A percentile compares a stretch with the other conserved stretches of the same genome.
These are phyloP conservation scores for Pseudozyma thailandica DNA, from an alignment of 1,284 basidiomycete genomes.

Conservation along the genomic window DNA sequence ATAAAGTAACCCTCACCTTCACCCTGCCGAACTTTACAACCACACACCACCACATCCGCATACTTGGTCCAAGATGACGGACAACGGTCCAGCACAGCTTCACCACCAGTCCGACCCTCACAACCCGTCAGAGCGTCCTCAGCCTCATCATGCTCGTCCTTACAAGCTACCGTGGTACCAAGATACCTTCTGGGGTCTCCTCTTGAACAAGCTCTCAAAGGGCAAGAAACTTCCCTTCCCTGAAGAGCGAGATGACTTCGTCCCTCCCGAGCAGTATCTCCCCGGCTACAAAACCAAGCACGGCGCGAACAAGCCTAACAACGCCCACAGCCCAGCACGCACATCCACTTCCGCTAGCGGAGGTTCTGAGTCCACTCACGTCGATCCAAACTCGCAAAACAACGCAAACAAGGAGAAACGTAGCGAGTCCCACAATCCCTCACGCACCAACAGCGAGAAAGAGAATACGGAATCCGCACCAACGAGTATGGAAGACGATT, in stretches of 20 bases:
- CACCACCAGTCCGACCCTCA: constrained; percentile 26
- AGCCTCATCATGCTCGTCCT: constrained; percentile 15
- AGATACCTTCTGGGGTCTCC: constrained; percentile 34
- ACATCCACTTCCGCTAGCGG: constrained; percentile 6
- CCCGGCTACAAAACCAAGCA: constrained; percentile 27
- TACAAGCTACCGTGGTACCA: constrained; percentile 42
- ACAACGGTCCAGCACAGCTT: constrained; percentile 10
- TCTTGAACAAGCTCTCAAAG: constrained; percentile 35
- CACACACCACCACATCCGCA: too few species aligned
- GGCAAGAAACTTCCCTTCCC: constrained; percentile 31
- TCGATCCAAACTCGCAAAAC: background rate
- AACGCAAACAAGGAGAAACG: constrained; percentile 69
- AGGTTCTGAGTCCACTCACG: constrained; percentile 11
- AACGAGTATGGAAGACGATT: constrained; percentile 16
- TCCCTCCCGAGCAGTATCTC: constrained; percentile 36
- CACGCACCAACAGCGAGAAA: background rate
- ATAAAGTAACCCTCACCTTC: background rate
- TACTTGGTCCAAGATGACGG: background rate
- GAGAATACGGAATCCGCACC: constrained; percentile 15
- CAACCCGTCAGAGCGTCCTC: constrained; percentile 8
- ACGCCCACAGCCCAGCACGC: background rate
- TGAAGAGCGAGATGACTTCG: constrained; percentile 37
- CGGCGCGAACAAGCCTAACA: background rate
- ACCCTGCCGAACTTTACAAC: background rate
- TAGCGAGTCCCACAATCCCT: constrained; percentile 36